A percentile compares a stretch with the other conserved stretches of the same genome.
phyloP scores from a whole-genome alignment of 768 basidiomycete species.

The Boletus patriciae region DNA sequence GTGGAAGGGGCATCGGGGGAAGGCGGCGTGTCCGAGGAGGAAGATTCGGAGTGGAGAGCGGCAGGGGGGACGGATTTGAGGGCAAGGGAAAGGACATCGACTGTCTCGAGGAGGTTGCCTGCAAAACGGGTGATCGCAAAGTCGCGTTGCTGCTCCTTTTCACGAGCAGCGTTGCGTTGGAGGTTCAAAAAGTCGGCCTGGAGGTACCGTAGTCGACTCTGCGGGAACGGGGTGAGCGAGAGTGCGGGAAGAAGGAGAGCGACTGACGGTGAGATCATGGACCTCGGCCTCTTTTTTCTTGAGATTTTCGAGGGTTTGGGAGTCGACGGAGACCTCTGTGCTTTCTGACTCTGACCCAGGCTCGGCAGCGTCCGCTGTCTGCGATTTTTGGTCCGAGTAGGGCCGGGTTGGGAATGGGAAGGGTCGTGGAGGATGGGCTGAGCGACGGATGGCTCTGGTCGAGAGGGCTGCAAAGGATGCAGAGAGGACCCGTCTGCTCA shows the following conservation, averaged over 20 bases:
- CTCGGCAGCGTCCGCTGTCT: slow-evolving; percentile 14
- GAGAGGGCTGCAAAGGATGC: slow-evolving; percentile 61
- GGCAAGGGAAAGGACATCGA: slow-evolving; percentile 86
- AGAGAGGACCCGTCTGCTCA: slow-evolving; percentile 58
- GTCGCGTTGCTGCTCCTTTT: slow-evolving; percentile 90
- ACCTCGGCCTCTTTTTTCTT: slow-evolving; percentile 80
- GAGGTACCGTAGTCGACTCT: slow-evolving; percentile 88
- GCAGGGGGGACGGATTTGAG: slow-evolving; percentile 72
- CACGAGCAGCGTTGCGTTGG: slow-evolving; percentile 86
- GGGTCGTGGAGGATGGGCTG: slow-evolving; percentile 29
- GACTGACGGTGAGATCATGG: slow-evolving; percentile 78
- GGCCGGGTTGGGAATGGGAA: slow-evolving; percentile 37
- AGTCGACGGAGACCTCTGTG: slow-evolving; percentile 34
- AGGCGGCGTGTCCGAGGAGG: slow-evolving; percentile 25
- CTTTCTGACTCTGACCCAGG: slow-evolving; percentile 18
- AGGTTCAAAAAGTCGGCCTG: slow-evolving; percentile 96
- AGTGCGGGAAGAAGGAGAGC: neutral
- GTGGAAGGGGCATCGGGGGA: slow-evolving; percentile 33
- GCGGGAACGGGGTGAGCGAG: slow-evolving; percentile 10
- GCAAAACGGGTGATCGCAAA: slow-evolving; percentile 94
- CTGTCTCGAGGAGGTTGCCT: slow-evolving; percentile 81
- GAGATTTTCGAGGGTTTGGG: slow-evolving; percentile 51
- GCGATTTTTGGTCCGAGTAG: slow-evolving; percentile 59
- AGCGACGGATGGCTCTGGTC: slow-evolving; percentile 45
- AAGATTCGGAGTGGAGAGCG: slow-evolving; percentile 37